phyloP scores from a whole-genome alignment of 305 asterid genomes.

The Coffea humblotiana region DNA sequence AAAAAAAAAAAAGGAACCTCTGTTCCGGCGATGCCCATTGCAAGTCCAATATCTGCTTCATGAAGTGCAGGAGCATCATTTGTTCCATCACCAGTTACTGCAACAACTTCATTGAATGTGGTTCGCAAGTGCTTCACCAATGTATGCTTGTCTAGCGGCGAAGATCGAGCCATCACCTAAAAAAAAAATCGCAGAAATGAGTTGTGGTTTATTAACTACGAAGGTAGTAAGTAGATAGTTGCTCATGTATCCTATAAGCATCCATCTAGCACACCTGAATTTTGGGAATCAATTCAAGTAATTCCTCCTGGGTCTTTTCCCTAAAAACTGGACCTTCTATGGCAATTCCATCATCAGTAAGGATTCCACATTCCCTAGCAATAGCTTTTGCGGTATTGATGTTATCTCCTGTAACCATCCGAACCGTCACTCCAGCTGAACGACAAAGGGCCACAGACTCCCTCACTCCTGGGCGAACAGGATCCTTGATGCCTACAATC shows the following conservation, averaged over 20 bases:
- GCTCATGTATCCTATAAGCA: not conserved
- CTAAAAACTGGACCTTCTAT: slow-evolving; percentile 94
- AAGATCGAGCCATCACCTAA: slow-evolving; percentile 98
- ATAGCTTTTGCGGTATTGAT: slow-evolving; percentile 92
- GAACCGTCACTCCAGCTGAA: slow-evolving; percentile 80
- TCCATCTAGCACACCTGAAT: slow-evolving; percentile 55
- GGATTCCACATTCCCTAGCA: slow-evolving; percentile 95
- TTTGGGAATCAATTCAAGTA: slow-evolving; percentile 69
- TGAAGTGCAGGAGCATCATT: slow-evolving; percentile 99
- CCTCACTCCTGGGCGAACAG: slow-evolving; percentile 87
- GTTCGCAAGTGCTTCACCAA: slow-evolving; percentile 90
- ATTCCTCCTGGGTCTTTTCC: slow-evolving; percentile 67
- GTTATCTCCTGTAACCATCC: slow-evolving; percentile 98
- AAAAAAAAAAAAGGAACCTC: slow-evolving; percentile 48
- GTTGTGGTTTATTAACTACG: not conserved
- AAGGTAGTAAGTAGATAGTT: not conserved
- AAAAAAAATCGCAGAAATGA: slow-evolving; percentile 2
- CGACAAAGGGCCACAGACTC: slow-evolving; percentile 92
- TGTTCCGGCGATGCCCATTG: slow-evolving; percentile 99
- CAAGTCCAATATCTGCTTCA: slow-evolving; percentile 99
- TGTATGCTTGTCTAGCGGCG: slow-evolving; percentile 92
- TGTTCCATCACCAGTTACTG: slow-evolving; percentile 98
- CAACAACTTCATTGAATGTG: slow-evolving; percentile 91
- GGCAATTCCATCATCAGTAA: slow-evolving; percentile 82
- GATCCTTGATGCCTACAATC: slow-evolving; percentile 91